These are phyloP conservation scores for Trifolium fragiferum DNA, from an alignment of 306 rosid genomes.

Conservation along the genomic window DNA sequence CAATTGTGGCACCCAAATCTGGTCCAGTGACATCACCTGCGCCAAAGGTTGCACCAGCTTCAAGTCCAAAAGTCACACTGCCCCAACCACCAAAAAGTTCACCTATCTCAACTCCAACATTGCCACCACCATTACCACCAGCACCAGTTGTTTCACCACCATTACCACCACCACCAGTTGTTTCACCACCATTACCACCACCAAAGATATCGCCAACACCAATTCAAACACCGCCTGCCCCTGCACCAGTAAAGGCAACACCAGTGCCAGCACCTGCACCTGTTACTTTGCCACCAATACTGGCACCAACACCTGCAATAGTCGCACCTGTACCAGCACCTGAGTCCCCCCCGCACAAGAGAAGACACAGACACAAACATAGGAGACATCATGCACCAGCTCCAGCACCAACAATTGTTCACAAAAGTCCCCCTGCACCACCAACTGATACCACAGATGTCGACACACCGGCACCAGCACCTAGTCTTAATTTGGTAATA, in stretches of 20 bases:
- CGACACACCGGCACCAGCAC: conserved; percentile 87
- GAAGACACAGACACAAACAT: conserved; percentile 65
- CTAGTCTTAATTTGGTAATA: conserved; percentile 69
- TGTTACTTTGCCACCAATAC: conserved; percentile 58
- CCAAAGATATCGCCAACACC: conserved; percentile 75
- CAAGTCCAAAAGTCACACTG: conserved; percentile 55
- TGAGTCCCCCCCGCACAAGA: conserved; percentile 61
- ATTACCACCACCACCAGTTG: conserved; percentile 28
- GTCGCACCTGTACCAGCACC: conserved; percentile 56
- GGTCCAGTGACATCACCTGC: conserved; percentile 62
- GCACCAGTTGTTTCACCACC: conserved; percentile 27
- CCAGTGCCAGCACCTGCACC: conserved; percentile 66
- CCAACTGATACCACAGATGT: conserved; percentile 63
- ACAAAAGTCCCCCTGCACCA: conserved; percentile 90
- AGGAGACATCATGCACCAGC: conserved; percentile 72
- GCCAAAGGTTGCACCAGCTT: conserved; percentile 62
- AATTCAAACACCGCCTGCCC: conserved; percentile 59
- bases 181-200: conserved; percentile 40
- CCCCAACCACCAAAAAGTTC: conserved; percentile 67
- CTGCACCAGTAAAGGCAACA: conserved; percentile 60
- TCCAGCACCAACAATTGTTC: conserved; percentile 62
- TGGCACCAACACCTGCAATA: conserved; percentile 55
- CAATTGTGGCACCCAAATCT: conserved; percentile 50
- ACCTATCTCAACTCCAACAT: conserved; percentile 50
- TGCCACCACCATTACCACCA: conserved; percentile 52